phyloP scores from a whole-genome alignment of 495 filamentous ascomycete genomes.

The Parathielavia appendiculata region DNA sequence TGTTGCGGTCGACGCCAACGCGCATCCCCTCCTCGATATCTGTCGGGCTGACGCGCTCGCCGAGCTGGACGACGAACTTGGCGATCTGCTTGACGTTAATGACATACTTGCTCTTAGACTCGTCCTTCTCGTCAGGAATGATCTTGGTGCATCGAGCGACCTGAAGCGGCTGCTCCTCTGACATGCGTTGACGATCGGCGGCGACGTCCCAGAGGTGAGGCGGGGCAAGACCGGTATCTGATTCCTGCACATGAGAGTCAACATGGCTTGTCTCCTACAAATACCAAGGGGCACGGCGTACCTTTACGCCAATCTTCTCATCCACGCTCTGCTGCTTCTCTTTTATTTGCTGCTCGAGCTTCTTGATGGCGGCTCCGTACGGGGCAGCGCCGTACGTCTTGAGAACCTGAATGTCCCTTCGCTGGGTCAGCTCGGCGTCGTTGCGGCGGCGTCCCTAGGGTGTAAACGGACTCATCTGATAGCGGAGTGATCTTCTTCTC shows the following conservation, averaged over 20 bases:
- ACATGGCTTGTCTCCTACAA: not conserved
- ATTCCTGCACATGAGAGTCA: slow-evolving; percentile 58
- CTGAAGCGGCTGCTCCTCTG: slow-evolving; percentile 94
- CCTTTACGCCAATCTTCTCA: slow-evolving; percentile 83
- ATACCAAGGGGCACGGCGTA: slow-evolving; percentile 14
- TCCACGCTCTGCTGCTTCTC: slow-evolving; percentile 94
- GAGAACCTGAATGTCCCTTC: slow-evolving; percentile 95
- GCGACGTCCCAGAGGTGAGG: slow-evolving; percentile 99
- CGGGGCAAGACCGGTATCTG: slow-evolving; percentile 94
- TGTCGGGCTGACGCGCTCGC: slow-evolving; percentile 92
- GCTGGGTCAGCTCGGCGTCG: slow-evolving; percentile 34
- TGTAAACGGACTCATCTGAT: slow-evolving; percentile 75
- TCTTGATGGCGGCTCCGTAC: slow-evolving; percentile 86
- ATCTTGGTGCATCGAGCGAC: slow-evolving; percentile 99
- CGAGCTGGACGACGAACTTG: slow-evolving; percentile 98
- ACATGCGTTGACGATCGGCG: slow-evolving; percentile 95
- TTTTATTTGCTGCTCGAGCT: slow-evolving; percentile 97
- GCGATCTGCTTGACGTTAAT: slow-evolving; percentile 99
- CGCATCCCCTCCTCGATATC: slow-evolving; percentile 99
- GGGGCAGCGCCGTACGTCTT: slow-evolving; percentile 98
- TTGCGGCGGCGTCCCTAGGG: slow-evolving; percentile 5
- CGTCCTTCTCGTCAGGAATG: slow-evolving; percentile 92
- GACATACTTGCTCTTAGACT: slow-evolving; percentile 98
- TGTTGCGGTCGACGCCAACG: slow-evolving; percentile 95
- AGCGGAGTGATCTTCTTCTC: slow-evolving; percentile 99